Evolutionary conservation across 371 early-diverging fungal genomes (phyloP).

Genomic region (Phascolomyces articulosus): DNA sequence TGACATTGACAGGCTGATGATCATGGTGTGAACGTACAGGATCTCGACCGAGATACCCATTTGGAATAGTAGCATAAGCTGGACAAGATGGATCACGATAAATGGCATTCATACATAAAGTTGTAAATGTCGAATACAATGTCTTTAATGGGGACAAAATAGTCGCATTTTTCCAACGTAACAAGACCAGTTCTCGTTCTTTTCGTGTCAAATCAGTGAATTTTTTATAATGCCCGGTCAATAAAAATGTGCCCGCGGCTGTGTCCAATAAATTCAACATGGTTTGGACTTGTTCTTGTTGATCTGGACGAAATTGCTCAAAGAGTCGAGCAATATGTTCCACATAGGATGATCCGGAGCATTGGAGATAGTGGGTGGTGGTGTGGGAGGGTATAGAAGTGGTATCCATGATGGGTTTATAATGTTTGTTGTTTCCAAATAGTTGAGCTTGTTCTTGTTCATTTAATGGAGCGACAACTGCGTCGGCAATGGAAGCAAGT

Average conservation of each 20-base stretch:
- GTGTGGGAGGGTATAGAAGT: background rate
- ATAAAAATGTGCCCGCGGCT: background rate
- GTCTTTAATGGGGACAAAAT: background rate
- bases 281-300: background rate
- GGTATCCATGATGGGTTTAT: background rate
- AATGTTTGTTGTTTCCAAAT: background rate
- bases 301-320: background rate
- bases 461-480: background rate
- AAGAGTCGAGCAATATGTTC: background rate
- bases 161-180: background rate
- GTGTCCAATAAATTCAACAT: background rate
- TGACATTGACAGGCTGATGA: constrained; percentile 16
- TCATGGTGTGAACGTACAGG: constrained; percentile 6
- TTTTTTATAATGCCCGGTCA: background rate
- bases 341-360: background rate
- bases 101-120: background rate
- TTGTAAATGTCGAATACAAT: background rate
- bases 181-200: background rate
- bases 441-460: background rate
- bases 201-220: background rate
- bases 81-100: background rate
- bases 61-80: background rate
- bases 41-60: constrained; percentile 20
- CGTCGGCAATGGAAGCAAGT: constrained; percentile 1
- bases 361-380: background rate